phyloP scores from a whole-genome alignment of 805 yeast genomes.

The Kuraishia borneana region DNA sequence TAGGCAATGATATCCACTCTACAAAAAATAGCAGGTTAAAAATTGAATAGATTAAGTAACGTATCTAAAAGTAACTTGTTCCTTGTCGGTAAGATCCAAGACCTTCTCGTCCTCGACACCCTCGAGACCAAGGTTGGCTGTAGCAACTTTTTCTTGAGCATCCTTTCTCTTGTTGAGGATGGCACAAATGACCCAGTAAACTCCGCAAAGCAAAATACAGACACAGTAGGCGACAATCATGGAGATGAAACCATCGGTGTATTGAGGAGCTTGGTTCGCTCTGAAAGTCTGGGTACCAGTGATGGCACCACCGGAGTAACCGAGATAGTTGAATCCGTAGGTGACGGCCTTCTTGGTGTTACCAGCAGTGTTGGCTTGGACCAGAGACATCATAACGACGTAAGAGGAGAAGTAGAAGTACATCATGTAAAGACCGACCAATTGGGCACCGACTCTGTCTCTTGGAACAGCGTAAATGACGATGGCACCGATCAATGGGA shows the following conservation, averaged over 20 bases:
- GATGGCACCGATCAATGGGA: slow-evolving; percentile 25
- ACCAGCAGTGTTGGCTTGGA: slow-evolving; percentile 51
- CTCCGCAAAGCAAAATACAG: slow-evolving; percentile 23
- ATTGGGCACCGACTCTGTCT: slow-evolving; percentile 15
- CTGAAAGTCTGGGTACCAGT: slow-evolving; percentile 56
- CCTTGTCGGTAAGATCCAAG: slow-evolving; percentile 26
- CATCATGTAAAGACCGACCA: slow-evolving; percentile 18
- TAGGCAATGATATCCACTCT: too few species aligned
- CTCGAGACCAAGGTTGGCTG: slow-evolving; percentile 5
- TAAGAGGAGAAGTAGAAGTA: slow-evolving; percentile 21
- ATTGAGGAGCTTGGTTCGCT: slow-evolving; percentile 38
- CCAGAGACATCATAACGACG: slow-evolving; percentile 43
- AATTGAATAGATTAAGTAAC: too few species aligned
- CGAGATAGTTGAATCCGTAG: slow-evolving; percentile 44
- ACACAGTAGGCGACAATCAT: slow-evolving; percentile 28
- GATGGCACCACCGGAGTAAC: slow-evolving; percentile 45
- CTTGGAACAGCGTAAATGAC: slow-evolving; percentile 19
- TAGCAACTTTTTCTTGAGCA: slow-evolving; percentile 2
- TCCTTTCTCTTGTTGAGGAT: slow-evolving; percentile 21
- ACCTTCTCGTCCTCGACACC: slow-evolving; percentile 22
- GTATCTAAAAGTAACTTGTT: slow-evolving; percentile 24
- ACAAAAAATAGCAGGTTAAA: too few species aligned
- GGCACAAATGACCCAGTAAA: slow-evolving; percentile 20
- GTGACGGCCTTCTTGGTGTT: slow-evolving; percentile 45
- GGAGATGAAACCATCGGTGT: slow-evolving; percentile 31